Conservation (phyloP, 345 rosid species). For the Carallia pectinifolia region DNA sequence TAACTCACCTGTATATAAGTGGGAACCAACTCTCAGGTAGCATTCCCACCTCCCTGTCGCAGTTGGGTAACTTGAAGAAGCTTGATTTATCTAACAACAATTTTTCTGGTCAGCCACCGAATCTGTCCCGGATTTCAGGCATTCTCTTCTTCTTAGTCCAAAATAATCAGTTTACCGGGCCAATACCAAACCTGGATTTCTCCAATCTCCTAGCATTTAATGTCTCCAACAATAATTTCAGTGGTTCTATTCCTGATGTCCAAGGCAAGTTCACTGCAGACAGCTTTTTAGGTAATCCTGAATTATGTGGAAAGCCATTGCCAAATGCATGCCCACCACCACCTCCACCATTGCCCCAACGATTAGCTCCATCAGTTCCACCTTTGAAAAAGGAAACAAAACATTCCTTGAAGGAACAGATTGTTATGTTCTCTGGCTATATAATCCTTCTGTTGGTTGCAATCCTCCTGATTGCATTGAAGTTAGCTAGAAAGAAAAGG, state of each 20-base stretch:
- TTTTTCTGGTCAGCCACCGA: conserved; percentile 44
- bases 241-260: conserved; percentile 51
- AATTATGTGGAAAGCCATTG: conserved; percentile 42
- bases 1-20: conserved; percentile 43
- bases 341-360: not conserved
- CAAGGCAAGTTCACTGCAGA: conserved; percentile 31
- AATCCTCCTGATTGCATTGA: conserved; percentile 25
- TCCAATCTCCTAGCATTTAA: conserved; percentile 42
- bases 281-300: conserved; percentile 50
- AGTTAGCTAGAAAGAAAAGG: conserved; percentile 26
- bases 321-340: conserved; percentile 38
- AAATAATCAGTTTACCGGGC: conserved; percentile 44
- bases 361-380: not conserved
- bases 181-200: conserved; percentile 46
- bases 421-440: conserved; percentile 47
- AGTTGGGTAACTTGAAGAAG: conserved; percentile 45
- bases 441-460: conserved; percentile 26
- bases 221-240: conserved; percentile 57
- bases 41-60: conserved; percentile 42
- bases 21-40: conserved; percentile 43
- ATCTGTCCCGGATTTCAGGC: conserved; percentile 39
- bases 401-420: conserved; percentile 14
- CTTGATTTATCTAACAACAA: conserved; percentile 42
- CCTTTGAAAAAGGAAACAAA: conserved; percentile 16
- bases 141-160: conserved; percentile 41